Evolutionary conservation across 305 asterid species (phyloP), one percentile per base, ranked within the genome.

Genomic region (Petunia hybrid): DNA sequence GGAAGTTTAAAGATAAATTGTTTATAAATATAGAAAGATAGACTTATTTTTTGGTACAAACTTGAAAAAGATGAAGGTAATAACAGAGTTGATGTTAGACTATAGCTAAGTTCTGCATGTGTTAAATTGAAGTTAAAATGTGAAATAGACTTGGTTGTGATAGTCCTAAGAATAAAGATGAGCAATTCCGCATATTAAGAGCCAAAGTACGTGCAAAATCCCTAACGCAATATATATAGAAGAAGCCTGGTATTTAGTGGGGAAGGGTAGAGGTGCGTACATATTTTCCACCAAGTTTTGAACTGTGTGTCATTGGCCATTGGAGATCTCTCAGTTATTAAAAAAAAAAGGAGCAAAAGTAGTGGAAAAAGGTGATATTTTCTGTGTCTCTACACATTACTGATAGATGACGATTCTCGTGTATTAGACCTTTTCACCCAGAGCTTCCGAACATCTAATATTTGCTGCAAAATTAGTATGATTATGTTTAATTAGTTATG

Each of bases 351-450:
- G 31, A 22, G 31, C 31, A 22, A 22, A 22, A 22, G 31, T 22
- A 22, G 31, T 22, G 31, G 31, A 22, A 22, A 22, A 22, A 22
- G 31, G 31, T 22, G 31, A 22, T 22, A 22, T 22, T 22, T 22
- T 22, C 4, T 38, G n/a, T 35, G 13, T 53, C 64, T 13, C 8
- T 74, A 74, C 64, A 74, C 48, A 74, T 51, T 13, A 67, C 38
- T 38, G 64, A 35, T 35, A 51, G 12, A 7, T 13, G 63, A 36
- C 46, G 2, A 73, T 2, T 51, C 77, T 12, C 78, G 9, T 36
- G 69, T 73, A 73, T 73, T 46, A 73, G 36, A 53, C 38, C 5
- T 7, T 46, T 74, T 74, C 35, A 53, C 64, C 38, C 51, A 38
- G 63, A 73, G 48, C 55, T 51, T 73, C 38, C 46, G 16, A 73